Percentiles rank a stretch among this genome's conserved stretches.
Conservation (phyloP, 148 eudicot genomes). For the Fagopyrum esculentum region DNA sequence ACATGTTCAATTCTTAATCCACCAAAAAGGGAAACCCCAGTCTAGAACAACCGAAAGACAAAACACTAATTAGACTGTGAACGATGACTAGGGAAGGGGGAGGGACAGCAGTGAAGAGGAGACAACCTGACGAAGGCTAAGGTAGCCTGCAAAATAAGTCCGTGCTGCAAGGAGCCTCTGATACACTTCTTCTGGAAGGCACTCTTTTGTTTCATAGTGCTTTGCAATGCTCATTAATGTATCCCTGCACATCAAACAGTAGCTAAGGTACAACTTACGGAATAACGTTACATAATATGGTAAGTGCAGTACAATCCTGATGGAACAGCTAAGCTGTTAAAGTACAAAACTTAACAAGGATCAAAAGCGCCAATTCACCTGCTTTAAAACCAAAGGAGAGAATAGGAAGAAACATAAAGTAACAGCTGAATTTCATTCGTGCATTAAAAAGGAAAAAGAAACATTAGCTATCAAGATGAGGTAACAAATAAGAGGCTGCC, state of each 20-base stretch:
- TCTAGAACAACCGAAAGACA: neutral
- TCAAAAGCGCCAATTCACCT: neutral
- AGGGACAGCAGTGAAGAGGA: neutral
- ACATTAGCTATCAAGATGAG: neutral
- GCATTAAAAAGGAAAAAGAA: neutral
- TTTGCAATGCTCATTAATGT: constrained; percentile 91
- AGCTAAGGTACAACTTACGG: neutral
- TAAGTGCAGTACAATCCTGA: neutral
- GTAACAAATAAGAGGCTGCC: neutral
- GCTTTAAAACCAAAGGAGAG: neutral
- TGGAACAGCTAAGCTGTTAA: neutral
- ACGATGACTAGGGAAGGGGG: neutral
- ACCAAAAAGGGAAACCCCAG: neutral
- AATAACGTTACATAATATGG: neutral
- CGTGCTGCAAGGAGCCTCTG: constrained; percentile 87
- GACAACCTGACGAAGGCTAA: constrained; percentile 79
- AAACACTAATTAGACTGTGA: neutral
- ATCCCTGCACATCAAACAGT: constrained; percentile 46
- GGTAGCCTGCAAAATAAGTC: constrained; percentile 86
- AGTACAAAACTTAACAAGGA: neutral
- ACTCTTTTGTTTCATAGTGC: constrained; percentile 87
- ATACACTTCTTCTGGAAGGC: constrained; percentile 83
- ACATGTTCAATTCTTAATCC: neutral
- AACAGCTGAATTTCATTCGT: neutral
- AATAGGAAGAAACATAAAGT: neutral